Conservation (phyloP, 768 basidiomycete species). For the Saitozyma podzolica region DNA sequence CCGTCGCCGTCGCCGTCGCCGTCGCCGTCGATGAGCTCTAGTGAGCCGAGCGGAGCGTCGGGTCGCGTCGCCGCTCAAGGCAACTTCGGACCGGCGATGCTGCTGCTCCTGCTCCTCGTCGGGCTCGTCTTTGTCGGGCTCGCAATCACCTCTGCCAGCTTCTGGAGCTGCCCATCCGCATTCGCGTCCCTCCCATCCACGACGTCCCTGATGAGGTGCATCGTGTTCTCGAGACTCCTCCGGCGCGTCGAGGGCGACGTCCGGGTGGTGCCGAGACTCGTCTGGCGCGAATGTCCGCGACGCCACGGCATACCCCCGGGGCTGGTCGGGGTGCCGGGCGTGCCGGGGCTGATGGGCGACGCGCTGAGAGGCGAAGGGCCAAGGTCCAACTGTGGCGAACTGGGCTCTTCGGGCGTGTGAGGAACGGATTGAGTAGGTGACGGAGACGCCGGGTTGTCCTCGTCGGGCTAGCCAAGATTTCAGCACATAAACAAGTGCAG, state of each 20-base stretch:
- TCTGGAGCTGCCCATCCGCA: constrained; percentile 50
- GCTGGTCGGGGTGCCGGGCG: constrained; percentile 35
- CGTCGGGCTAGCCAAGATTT: constrained; percentile 23
- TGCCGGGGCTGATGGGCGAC: neutral
- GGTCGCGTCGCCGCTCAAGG: too few species aligned
- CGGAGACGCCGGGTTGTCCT: constrained; percentile 46
- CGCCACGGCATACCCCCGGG: constrained; percentile 53
- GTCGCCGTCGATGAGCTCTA: too few species aligned
- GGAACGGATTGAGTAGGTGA: constrained; percentile 38
- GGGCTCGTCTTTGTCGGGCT: constrained; percentile 42
- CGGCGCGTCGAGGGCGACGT: constrained; percentile 90
- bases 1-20: too few species aligned
- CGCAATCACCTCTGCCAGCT: constrained; percentile 50
- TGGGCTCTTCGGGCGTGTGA: constrained; percentile 36
- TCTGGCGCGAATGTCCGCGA: constrained; percentile 63
- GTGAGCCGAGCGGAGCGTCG: too few species aligned
- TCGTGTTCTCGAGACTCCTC: constrained; percentile 90
- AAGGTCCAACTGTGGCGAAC: neutral
- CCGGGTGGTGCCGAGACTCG: constrained; percentile 90
- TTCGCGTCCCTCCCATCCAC: constrained; percentile 69
- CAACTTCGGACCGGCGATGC: too few species aligned
- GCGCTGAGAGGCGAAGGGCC: constrained; percentile 23
- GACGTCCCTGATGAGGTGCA: constrained; percentile 89
- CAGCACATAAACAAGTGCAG: constrained; percentile 26
- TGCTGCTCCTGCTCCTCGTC: too few species aligned